Evolutionary conservation across 169 alveolate genomes (phyloP).

Genomic region (Plasmodium inui): DNA sequence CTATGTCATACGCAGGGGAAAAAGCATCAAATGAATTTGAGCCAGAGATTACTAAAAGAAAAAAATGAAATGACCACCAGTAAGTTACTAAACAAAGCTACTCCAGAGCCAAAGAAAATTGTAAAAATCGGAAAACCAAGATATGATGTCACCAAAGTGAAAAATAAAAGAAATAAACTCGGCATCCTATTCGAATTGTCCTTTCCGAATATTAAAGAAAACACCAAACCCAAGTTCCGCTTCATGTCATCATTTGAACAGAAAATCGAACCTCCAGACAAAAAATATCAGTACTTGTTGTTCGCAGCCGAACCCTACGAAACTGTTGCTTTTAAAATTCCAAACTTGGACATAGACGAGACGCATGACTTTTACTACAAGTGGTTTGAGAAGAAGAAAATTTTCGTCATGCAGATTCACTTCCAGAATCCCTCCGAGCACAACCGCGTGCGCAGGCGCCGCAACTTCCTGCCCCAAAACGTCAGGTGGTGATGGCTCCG

Average conservation of each 20-base stretch:
- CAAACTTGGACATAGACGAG: constrained; percentile 93
- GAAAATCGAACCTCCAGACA: constrained; percentile 94
- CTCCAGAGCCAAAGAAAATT: constrained; percentile 77
- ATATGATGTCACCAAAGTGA: constrained; percentile 95
- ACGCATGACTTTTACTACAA: constrained; percentile 90
- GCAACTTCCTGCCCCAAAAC: constrained; percentile 16
- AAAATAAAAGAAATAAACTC: constrained; percentile 93
- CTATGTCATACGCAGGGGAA: constrained; percentile 99
- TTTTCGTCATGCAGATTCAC: constrained; percentile 92
- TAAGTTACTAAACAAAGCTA: constrained; percentile 38
- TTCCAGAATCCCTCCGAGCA: constrained; percentile 78
- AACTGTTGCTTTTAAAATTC: constrained; percentile 97
- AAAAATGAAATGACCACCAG: constrained; percentile 83
- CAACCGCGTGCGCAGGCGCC: constrained; percentile 16
- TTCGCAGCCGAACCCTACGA: constrained; percentile 99
- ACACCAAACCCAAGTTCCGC: constrained; percentile 91
- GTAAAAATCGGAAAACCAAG: constrained; percentile 98
- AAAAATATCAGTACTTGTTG: constrained; percentile 95
- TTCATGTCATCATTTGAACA: constrained; percentile 98
- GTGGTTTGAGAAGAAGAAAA: constrained; percentile 94
- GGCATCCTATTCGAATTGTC: constrained; percentile 97
- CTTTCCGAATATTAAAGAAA: constrained; percentile 93
- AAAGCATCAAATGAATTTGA: constrained; percentile 96
- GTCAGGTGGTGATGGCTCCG: constrained; percentile 25
- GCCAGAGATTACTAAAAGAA: constrained; percentile 96